Conservation (phyloP, 2,329 filamentous ascomycete genomes). For the Trichoderma sp. region DNA sequence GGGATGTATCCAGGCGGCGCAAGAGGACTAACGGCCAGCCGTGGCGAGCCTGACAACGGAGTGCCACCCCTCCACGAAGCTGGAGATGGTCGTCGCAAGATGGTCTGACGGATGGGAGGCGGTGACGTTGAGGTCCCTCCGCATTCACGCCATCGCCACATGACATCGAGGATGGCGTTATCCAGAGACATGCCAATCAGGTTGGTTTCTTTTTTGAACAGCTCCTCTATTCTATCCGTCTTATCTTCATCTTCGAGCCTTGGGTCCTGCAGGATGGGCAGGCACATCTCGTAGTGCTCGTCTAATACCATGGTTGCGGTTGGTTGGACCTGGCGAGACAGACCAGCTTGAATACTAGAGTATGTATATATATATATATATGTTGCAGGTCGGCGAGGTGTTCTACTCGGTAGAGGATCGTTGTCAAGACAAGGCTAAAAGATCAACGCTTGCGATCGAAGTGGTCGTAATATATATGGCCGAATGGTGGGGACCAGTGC, state of each 20-base stretch:
- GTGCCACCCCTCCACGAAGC: constrained; percentile 90
- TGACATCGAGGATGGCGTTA: constrained; percentile 82
- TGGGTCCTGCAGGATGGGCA: constrained; percentile 80
- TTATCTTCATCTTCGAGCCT: constrained; percentile 90
- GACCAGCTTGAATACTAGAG: constrained; percentile 4
- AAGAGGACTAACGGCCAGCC: constrained; percentile 76
- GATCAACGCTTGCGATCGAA: background rate
- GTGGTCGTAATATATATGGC: background rate
- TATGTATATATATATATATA: background rate
- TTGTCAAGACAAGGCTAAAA: background rate
- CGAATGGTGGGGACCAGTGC: background rate
- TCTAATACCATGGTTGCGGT: constrained; percentile 77
- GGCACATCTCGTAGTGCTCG: constrained; percentile 85
- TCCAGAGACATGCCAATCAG: constrained; percentile 77
- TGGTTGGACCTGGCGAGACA: background rate
- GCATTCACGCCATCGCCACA: constrained; percentile 78
- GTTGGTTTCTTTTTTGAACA: constrained; percentile 74
- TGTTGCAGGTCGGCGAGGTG: background rate
- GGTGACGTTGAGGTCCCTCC: constrained; percentile 68
- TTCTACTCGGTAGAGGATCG: background rate
- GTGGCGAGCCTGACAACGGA: constrained; percentile 77
- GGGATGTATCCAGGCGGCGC: constrained; percentile 81
- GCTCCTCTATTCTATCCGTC: constrained; percentile 83
- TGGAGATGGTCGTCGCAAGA: constrained; percentile 86
- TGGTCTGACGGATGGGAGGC: constrained; percentile 80